Evolutionary conservation across 345 rosid species (phyloP), one percentile per base, ranked within the genome.

Genomic region (Pugionium dolabratum): DNA sequence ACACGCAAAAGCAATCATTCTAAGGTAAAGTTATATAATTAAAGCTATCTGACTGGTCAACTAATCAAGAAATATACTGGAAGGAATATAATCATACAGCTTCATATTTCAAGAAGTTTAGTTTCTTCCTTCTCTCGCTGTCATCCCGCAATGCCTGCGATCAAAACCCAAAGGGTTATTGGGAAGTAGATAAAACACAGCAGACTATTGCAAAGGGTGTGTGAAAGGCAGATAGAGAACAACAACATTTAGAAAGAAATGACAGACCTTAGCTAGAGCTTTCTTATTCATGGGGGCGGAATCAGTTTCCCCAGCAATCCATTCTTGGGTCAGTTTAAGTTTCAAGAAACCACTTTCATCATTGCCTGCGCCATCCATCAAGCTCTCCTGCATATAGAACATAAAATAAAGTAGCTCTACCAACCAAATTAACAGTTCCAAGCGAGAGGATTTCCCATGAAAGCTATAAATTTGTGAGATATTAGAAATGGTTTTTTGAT

Each of bases 31-130:
- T 18, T 18, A 18, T 18, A 18, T 18, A 18, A 18, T 18, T 18
- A 18, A 18, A 18, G 18, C 18, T 18, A 61, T 65, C 37, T 59
- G 61, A 57, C 55, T 35, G 47, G 40, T 53, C 29, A 45, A 71
- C 73, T 74, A 75, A 64, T 56, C 61, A 65, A 69, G 68, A 76
- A 74, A 73, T 62, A 77, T 52, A 53, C 51, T 43, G 67, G 78
- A 72, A 74, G 78, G 65, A 68, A 65, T 18, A 25, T 40, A 65
- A 59, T 71, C 94, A 67, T 88, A 93, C 98, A 66, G 97, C 97
- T 84, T 86, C 98, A 71, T 93, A 90, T 75, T 85, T 30, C 69
- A 93, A 95, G 72, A 90, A 70, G 81, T 84, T 93, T 26, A 93
- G 82, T 78, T 83, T 90, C 84, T 78, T 93, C 79, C 94, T 88